Percentiles rank a stretch among this genome's conserved stretches.
Conservation (phyloP, 2,329 filamentous ascomycete species). For the Aspergillus sojae region DNA sequence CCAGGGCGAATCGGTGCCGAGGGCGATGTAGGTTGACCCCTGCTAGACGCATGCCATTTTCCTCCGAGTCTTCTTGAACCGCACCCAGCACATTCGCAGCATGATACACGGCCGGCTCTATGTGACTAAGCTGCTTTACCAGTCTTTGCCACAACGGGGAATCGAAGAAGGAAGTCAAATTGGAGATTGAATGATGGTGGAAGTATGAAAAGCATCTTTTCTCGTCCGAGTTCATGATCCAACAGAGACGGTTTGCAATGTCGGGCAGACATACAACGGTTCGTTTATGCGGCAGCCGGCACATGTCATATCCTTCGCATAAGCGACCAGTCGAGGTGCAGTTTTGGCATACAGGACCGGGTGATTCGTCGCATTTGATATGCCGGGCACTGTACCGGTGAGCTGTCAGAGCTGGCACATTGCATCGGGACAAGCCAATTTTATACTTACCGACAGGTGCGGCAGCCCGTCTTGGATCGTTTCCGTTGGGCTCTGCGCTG, state of each 20-base stretch:
- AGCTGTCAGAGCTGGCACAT: not conserved
- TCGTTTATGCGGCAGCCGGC: not conserved
- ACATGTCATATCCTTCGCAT: slow-evolving; percentile 6
- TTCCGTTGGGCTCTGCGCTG: not conserved
- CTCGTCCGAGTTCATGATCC: slow-evolving; percentile 5
- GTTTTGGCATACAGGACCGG: not conserved
- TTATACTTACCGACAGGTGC: not conserved
- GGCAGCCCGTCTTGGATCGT: not conserved
- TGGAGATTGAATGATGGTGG: slow-evolving; percentile 3
- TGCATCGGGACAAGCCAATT: not conserved
- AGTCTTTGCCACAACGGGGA: slow-evolving; percentile 2
- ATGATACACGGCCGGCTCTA: slow-evolving; percentile 8
- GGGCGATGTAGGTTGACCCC: not conserved
- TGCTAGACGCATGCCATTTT: not conserved
- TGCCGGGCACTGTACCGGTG: not conserved
- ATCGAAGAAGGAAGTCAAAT: not conserved
- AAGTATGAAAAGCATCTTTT: slow-evolving; percentile 7
- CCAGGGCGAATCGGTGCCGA: slow-evolving; percentile 6
- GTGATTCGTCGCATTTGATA: slow-evolving; percentile 1
- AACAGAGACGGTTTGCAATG: not conserved
- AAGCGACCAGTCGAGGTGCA: slow-evolving; percentile 7
- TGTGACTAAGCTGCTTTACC: not conserved
- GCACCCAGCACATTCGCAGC: slow-evolving; percentile 2
- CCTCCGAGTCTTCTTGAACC: not conserved
- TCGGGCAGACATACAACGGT: not conserved